These are phyloP conservation scores for Neurospora intermedia DNA, from an alignment of 495 filamentous ascomycete species.

Conservation along the genomic window DNA sequence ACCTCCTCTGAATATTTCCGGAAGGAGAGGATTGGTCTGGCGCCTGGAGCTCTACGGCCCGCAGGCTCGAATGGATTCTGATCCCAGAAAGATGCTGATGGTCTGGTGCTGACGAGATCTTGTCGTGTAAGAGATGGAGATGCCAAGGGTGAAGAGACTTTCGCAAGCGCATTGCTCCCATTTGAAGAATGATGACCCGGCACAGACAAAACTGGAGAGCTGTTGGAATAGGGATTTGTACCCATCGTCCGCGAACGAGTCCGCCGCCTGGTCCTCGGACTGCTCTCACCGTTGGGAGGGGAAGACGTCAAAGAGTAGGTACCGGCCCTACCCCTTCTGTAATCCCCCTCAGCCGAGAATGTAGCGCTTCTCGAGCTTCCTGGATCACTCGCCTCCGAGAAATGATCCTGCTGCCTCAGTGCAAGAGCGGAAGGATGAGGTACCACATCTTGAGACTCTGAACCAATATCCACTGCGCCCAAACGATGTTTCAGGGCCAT, in stretches of 20 bases:
- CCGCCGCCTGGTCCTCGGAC: constrained; percentile 8
- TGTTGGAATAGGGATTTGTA: constrained; percentile 9
- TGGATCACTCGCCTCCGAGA: constrained; percentile 8
- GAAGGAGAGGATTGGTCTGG: constrained; percentile 17
- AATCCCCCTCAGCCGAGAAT: constrained; percentile 19
- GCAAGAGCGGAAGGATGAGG: background rate
- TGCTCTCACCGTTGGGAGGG: constrained; percentile 15
- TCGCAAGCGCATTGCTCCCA: constrained; percentile 12
- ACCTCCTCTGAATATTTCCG: constrained; percentile 28
- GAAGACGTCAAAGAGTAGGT: constrained; percentile 21
- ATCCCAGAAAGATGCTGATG: constrained; percentile 19
- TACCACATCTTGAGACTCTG: background rate
- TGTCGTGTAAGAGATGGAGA: constrained; percentile 10
- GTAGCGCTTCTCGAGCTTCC: constrained; percentile 25
- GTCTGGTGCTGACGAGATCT: constrained; percentile 11
- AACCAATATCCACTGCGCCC: background rate
- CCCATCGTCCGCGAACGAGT: constrained; percentile 15
- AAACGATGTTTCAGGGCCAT: background rate
- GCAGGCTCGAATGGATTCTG: constrained; percentile 18
- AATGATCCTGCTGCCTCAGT: constrained; percentile 3
- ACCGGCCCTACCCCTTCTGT: constrained; percentile 15
- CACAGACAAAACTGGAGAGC: constrained; percentile 1
- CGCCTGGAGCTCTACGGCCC: constrained; percentile 8
- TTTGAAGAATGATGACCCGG: background rate
- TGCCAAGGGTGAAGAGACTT: constrained; percentile 8